Conservation (phyloP, 306 rosid species). For the Alnus rubra region DNA sequence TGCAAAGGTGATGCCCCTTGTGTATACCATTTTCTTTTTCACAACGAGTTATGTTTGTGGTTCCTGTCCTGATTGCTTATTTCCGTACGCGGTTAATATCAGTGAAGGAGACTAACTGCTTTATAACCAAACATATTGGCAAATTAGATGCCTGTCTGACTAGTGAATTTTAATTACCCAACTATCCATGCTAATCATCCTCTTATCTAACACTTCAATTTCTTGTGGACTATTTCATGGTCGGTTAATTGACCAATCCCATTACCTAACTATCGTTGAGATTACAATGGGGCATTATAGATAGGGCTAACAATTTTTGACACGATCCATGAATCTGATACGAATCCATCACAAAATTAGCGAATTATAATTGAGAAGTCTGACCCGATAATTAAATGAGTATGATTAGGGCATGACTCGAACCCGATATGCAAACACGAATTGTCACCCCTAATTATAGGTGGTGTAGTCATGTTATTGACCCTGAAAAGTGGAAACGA, state of each 20-base stretch:
- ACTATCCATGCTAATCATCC: background rate
- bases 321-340: too few species aligned
- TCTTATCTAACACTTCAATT: background rate
- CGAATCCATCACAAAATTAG: too few species aligned
- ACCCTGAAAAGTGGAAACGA: too few species aligned
- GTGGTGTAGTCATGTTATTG: too few species aligned
- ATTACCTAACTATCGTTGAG: too few species aligned
- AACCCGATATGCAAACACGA: too few species aligned
- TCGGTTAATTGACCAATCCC: background rate
- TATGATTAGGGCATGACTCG: too few species aligned
- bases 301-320: background rate
- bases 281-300: background rate
- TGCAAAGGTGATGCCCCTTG: slow-evolving; percentile 64
- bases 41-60: background rate
- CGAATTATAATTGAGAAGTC: too few species aligned
- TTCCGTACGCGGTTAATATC: background rate
- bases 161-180: background rate
- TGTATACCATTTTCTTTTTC: background rate
- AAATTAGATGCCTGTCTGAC: background rate
- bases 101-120: background rate
- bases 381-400: too few species aligned
- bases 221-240: background rate
- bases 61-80: background rate
- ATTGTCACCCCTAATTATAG: too few species aligned
- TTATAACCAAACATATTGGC: background rate